These are phyloP conservation scores for Umbelopsis sp. DNA, from an alignment of 192 early-diverging fungal species.

Conservation along the genomic window DNA sequence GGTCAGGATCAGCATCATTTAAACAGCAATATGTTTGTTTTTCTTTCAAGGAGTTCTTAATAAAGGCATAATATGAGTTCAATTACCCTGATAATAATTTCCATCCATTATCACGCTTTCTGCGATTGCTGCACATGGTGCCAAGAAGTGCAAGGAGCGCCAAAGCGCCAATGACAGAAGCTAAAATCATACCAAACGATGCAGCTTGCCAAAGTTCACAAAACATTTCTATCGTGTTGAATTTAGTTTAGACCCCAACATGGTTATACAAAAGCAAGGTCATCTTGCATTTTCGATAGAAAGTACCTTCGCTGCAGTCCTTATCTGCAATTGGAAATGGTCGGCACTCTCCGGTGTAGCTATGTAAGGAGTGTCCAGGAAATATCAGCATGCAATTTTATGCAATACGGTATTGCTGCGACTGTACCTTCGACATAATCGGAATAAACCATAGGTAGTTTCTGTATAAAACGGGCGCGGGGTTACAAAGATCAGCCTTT, in stretches of 20 bases:
- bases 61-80: background rate
- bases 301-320: constrained; percentile 40
- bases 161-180: constrained; percentile 34
- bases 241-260: background rate
- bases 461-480: constrained; percentile 38
- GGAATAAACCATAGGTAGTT: constrained; percentile 40
- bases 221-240: constrained; percentile 27
- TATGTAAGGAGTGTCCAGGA: constrained; percentile 15
- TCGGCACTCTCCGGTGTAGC: constrained; percentile 36
- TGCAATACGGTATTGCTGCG: background rate
- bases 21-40: background rate
- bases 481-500: constrained; percentile 39
- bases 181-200: constrained; percentile 34
- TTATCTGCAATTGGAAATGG: constrained; percentile 33
- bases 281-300: background rate
- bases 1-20: background rate
- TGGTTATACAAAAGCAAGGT: background rate
- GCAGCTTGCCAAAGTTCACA: constrained; percentile 41
- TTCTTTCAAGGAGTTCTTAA: background rate
- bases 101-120: constrained; percentile 36
- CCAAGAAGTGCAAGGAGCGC: constrained; percentile 29
- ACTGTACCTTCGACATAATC: constrained; percentile 31
- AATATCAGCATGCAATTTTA: constrained; percentile 1
- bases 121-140: constrained; percentile 34
- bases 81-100: constrained; percentile 28